A percentile compares a stretch with the other conserved stretches of the same genome.
phyloP scores from a whole-genome alignment of 1,139 yeast genomes.

The Taphrina flavorubra region DNA sequence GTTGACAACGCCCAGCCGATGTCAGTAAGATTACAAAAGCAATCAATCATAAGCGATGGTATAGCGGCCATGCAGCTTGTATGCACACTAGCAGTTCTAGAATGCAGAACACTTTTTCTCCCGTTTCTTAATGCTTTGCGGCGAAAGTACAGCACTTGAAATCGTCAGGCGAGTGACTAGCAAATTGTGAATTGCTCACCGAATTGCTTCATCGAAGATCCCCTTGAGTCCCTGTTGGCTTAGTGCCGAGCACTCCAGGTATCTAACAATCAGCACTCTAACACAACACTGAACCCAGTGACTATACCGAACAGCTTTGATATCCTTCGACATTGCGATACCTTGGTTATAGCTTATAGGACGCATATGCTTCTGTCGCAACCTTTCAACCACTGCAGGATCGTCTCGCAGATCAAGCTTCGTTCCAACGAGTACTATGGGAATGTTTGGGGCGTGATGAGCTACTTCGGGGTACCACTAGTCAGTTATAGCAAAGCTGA shows the following conservation, averaged over 20 bases:
- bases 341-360: slow-evolving; percentile 74
- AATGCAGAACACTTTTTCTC: slow-evolving; percentile 50
- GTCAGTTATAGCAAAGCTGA: background rate
- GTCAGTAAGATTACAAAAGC: too few relatives aligned
- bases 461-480: slow-evolving; percentile 84
- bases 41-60: too few relatives aligned
- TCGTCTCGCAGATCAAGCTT: slow-evolving; percentile 85
- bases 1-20: background rate
- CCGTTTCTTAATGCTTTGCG: slow-evolving; percentile 49
- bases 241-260: slow-evolving; percentile 92
- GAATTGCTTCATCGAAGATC: slow-evolving; percentile 80
- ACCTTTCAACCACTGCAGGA: slow-evolving; percentile 72
- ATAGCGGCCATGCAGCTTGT: too few relatives aligned
- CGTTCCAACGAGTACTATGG: slow-evolving; percentile 82
- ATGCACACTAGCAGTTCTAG: too few relatives aligned
- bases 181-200: slow-evolving; percentile 54
- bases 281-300: background rate
- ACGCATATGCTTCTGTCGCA: slow-evolving; percentile 65
- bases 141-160: slow-evolving; percentile 33
- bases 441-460: slow-evolving; percentile 83
- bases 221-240: slow-evolving; percentile 75
- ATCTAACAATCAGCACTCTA: slow-evolving; percentile 48
- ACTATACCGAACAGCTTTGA: slow-evolving; percentile 64
- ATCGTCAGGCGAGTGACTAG: background rate
- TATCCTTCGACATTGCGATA: slow-evolving; percentile 67